Percentiles rank a stretch among this genome's conserved stretches.
These are phyloP conservation scores for Tephrocybe rancida DNA, from an alignment of 768 basidiomycete species.

Conservation along the genomic window DNA sequence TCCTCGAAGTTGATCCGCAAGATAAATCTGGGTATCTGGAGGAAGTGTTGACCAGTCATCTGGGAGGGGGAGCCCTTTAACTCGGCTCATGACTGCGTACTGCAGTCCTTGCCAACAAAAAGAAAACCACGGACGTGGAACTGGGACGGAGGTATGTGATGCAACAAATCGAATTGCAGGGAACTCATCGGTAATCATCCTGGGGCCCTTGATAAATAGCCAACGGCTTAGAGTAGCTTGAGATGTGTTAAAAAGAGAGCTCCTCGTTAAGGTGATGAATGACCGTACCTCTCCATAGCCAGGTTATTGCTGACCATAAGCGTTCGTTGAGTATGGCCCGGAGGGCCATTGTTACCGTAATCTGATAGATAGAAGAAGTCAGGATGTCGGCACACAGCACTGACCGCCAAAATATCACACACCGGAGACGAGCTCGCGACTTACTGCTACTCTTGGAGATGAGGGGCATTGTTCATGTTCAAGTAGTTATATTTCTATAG, in stretches of 20 bases:
- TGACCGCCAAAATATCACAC: too few relatives aligned
- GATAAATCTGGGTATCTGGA: background rate
- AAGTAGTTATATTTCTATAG: too few relatives aligned
- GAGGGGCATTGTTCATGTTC: too few relatives aligned
- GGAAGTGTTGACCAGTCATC: background rate
- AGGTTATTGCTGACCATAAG: background rate
- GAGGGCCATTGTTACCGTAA: too few relatives aligned
- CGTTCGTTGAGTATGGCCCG: background rate
- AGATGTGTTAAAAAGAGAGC: background rate
- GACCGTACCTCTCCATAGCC: background rate
- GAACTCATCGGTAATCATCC: constrained; percentile 4
- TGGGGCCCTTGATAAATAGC: background rate
- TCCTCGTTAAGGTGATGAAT: background rate
- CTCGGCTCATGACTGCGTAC: constrained; percentile 16
- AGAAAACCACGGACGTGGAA: constrained; percentile 17
- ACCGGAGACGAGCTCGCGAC: too few relatives aligned
- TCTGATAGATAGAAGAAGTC: too few relatives aligned
- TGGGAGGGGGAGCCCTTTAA: background rate
- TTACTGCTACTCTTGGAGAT: too few relatives aligned
- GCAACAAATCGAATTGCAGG: constrained; percentile 16
- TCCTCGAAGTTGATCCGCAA: background rate
- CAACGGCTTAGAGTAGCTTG: background rate
- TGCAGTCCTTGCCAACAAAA: constrained; percentile 7
- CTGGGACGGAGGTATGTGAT: constrained; percentile 15
- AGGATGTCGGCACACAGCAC: too few relatives aligned